Evolutionary conservation across 345 rosid genomes (phyloP).

Genomic region (Abelmoschus esculentus): DNA sequence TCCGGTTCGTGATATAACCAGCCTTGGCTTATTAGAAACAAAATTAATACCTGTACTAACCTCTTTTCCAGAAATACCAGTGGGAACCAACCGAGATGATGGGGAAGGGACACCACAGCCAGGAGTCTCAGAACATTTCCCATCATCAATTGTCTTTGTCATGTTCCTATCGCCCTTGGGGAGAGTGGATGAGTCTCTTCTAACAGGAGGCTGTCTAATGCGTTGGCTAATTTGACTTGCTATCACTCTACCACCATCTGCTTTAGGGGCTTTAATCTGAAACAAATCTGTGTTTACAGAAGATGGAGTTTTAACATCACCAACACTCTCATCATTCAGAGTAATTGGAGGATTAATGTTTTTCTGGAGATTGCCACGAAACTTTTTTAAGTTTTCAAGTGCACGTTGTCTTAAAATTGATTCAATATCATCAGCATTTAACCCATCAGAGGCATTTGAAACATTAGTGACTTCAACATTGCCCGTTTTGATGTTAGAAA

Average conservation of each 20-base stretch:
- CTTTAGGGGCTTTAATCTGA: slow-evolving; percentile 16
- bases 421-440: slow-evolving; percentile 48
- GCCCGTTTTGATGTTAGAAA: slow-evolving; percentile 16
- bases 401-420: slow-evolving; percentile 61
- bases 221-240: slow-evolving; percentile 3
- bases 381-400: slow-evolving; percentile 61
- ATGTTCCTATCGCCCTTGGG: slow-evolving; percentile 16
- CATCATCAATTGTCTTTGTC: slow-evolving; percentile 13
- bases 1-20: slow-evolving; percentile 29
- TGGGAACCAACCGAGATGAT: slow-evolving; percentile 12
- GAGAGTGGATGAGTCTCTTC: slow-evolving; percentile 16
- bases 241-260: slow-evolving; percentile 16
- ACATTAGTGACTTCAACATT: slow-evolving; percentile 17
- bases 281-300: slow-evolving; percentile 15
- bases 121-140: slow-evolving; percentile 15
- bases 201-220: slow-evolving; percentile 10
- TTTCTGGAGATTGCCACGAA: slow-evolving; percentile 34
- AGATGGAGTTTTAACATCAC: slow-evolving; percentile 14
- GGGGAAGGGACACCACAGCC: slow-evolving; percentile 20
- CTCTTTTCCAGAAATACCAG: slow-evolving; percentile 16
- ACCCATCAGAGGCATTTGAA: slow-evolving; percentile 16
- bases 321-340: slow-evolving; percentile 18
- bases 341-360: slow-evolving; percentile 11
- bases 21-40: slow-evolving; percentile 27
- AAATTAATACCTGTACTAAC: slow-evolving; percentile 14